A percentile compares a stretch with the other conserved stretches of the same genome.
Evolutionary conservation across 2,329 filamentous ascomycete genomes (phyloP).

Genomic region (Ascochyta fabae): DNA sequence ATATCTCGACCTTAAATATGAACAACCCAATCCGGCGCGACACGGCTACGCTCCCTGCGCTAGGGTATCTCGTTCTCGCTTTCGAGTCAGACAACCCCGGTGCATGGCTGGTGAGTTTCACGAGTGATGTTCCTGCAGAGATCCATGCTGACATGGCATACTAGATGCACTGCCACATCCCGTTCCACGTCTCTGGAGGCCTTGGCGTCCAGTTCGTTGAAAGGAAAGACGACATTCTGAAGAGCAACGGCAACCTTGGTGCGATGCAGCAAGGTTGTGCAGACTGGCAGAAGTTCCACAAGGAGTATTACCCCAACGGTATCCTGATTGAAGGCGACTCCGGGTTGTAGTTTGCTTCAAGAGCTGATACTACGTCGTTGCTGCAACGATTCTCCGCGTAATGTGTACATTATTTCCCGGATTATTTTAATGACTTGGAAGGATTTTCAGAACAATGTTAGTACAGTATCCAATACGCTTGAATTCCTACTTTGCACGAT

Average conservation of each 20-base stretch:
- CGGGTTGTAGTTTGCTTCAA: neutral
- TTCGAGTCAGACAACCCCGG: constrained; percentile 49
- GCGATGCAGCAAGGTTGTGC: constrained; percentile 36
- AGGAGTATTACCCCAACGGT: constrained; percentile 6
- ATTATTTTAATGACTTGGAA: neutral
- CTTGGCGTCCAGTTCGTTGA: constrained; percentile 63
- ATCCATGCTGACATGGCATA: neutral
- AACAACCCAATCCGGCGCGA: constrained; percentile 47
- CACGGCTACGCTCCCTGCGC: constrained; percentile 43
- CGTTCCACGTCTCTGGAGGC: constrained; percentile 45
- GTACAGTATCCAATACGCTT: neutral
- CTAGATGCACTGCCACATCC: constrained; percentile 50
- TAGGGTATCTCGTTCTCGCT: constrained; percentile 45
- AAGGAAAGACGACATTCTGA: constrained; percentile 39
- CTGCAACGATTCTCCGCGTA: neutral
- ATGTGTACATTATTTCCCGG: neutral
- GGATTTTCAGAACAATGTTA: neutral
- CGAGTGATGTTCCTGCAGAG: neutral
- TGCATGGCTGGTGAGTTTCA: constrained; percentile 34
- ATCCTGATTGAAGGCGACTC: constrained; percentile 12
- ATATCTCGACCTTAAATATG: constrained; percentile 37
- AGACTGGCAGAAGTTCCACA: constrained; percentile 27
- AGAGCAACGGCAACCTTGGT: constrained; percentile 22
- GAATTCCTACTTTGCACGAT: neutral
- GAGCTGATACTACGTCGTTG: no score